Evolutionary conservation across 345 rosid genomes (phyloP), one percentile per base, ranked within the genome.

Genomic region (Brassica carinata): DNA sequence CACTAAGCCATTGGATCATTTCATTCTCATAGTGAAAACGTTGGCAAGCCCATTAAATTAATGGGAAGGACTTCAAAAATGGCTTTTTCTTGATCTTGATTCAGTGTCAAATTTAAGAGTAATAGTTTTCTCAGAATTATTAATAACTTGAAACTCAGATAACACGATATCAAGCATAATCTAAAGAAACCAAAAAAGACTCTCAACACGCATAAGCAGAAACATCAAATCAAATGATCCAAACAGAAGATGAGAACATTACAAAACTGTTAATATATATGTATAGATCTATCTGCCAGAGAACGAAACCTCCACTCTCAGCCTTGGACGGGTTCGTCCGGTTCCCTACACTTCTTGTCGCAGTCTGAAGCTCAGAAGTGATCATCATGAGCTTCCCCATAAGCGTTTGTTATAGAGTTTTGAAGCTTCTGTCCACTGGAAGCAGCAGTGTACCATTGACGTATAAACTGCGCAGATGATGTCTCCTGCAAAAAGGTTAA

Each of bases 111-210:
- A 78, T 89, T 77, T 68, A 48, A 96, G 91, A 17, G 94, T 84
- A 75, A 96, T 96, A 63, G 91, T 36, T 69, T 84, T 87, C 87
- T 87, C 98, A 59, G 79, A 81, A 67, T 87, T 93, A 78, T 96
- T 96, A 77, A 88, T 80, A 53, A 96, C 98, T 90, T 91, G 97
- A 81, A 96, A 72, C 85, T 96, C 99, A 9, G 99, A 84, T 43
- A 98, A 98, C 29, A 93, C 96, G 0, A 96, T 93, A 69, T 95
- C 99, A 82, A 95, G 84, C 99, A 93, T 93, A 82, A 93, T 97
- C 98, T 95, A 77, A 74, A 23, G 63, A 14, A 51, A 77, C 2
- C 9, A 8, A 58, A 58, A 69, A 1, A 4, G 34, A 75, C 59
- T 15, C 27, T 57, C 1, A 72, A 38, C 13, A 57, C 11, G 38